Evolutionary conservation across 2,329 filamentous ascomycete genomes (phyloP).

Genomic region (Ophiocordyceps australis): DNA sequence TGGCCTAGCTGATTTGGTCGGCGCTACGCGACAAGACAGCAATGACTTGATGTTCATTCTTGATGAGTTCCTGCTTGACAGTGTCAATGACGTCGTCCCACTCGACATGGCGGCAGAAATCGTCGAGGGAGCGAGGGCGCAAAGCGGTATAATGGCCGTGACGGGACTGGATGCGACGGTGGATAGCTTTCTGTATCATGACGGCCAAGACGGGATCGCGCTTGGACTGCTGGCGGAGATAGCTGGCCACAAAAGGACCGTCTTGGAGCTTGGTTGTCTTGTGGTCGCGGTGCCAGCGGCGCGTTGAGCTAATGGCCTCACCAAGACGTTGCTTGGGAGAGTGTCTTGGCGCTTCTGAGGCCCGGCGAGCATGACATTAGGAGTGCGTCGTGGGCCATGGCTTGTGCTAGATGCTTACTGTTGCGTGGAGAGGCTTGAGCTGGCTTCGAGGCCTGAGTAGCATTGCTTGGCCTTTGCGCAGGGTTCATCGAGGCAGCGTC

Average conservation of each 20-base stretch:
- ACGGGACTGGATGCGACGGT: slow-evolving; percentile 6
- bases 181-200: slow-evolving; percentile 13
- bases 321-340: slow-evolving; percentile 10
- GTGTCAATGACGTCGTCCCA: slow-evolving; percentile 16
- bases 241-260: slow-evolving; percentile 11
- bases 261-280: slow-evolving; percentile 14
- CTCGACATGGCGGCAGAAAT: slow-evolving; percentile 12
- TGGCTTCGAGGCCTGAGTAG: too few species aligned
- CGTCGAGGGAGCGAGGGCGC: slow-evolving; percentile 10
- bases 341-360: too few species aligned
- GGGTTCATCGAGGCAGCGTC: slow-evolving; percentile 4
- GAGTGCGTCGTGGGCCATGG: too few species aligned
- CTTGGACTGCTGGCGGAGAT: slow-evolving; percentile 17
- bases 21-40: too few species aligned
- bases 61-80: slow-evolving; percentile 12
- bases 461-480: too few species aligned
- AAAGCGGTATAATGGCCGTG: slow-evolving; percentile 1
- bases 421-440: too few species aligned
- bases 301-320: slow-evolving; percentile 17
- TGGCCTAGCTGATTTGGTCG: too few species aligned
- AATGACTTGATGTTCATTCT: too few species aligned
- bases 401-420: too few species aligned
- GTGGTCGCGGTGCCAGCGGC: slow-evolving; percentile 19
- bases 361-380: too few species aligned
- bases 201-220: slow-evolving; percentile 15